These are phyloP conservation scores for Coniella lustricola DNA, from an alignment of 2,329 filamentous ascomycete genomes.

Conservation along the genomic window DNA sequence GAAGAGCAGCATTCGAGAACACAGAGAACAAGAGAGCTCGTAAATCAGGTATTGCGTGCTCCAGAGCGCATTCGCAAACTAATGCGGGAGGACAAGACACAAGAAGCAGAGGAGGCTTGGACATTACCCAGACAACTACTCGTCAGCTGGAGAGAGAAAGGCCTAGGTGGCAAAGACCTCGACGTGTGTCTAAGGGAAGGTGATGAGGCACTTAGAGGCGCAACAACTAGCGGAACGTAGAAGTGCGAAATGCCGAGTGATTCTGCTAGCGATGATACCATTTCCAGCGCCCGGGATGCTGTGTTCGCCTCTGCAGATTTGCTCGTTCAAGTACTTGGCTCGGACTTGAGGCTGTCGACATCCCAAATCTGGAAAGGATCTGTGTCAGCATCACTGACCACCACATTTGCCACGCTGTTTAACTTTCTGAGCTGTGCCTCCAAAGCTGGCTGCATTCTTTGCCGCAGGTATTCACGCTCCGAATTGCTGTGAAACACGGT, in stretches of 20 bases:
- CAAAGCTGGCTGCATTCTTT: slow-evolving; percentile 62
- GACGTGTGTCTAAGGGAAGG: slow-evolving; percentile 47
- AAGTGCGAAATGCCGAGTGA: not conserved
- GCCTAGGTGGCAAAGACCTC: slow-evolving; percentile 48
- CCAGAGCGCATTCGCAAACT: slow-evolving; percentile 53
- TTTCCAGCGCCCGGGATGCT: slow-evolving; percentile 2
- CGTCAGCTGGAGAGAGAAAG: slow-evolving; percentile 46
- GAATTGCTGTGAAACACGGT: slow-evolving; percentile 90
- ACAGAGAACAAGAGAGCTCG: slow-evolving; percentile 46
- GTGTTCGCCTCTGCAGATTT: not conserved
- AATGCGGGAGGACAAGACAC: slow-evolving; percentile 50
- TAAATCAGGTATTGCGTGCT: slow-evolving; percentile 54
- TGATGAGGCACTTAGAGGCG: slow-evolving; percentile 38
- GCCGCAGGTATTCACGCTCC: slow-evolving; percentile 72
- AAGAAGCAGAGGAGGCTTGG: slow-evolving; percentile 55
- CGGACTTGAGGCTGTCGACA: slow-evolving; percentile 25
- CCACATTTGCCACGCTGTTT: slow-evolving; percentile 48
- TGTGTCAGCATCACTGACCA: slow-evolving; percentile 71
- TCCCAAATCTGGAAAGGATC: slow-evolving; percentile 82
- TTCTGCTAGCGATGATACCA: not conserved
- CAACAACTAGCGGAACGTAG: slow-evolving; percentile 1
- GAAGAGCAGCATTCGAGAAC: slow-evolving; percentile 29
- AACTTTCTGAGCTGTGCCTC: slow-evolving; percentile 49
- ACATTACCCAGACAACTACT: slow-evolving; percentile 45
- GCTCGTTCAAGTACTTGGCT: slow-evolving; percentile 9